phyloP scores from a whole-genome alignment of 768 basidiomycete species.

The Symmetrospora coprosmae region DNA sequence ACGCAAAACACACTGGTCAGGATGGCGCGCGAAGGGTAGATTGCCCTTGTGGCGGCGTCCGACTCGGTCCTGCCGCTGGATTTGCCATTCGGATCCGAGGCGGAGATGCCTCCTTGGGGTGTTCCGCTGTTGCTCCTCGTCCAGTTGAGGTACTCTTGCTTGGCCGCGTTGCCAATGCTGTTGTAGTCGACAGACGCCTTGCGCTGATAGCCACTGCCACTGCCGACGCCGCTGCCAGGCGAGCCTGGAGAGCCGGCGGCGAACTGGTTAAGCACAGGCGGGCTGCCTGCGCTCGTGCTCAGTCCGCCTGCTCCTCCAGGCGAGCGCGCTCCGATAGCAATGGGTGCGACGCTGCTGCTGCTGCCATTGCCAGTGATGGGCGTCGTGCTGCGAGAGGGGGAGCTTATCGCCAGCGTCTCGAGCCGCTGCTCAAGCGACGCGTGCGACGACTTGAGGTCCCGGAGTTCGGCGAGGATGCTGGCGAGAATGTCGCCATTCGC shows the following conservation, averaged over 20 bases:
- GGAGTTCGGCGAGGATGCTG: constrained; percentile 19
- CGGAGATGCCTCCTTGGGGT: too few relatives aligned
- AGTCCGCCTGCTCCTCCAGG: neutral
- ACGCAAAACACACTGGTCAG: constrained; percentile 6
- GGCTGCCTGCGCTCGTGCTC: too few relatives aligned
- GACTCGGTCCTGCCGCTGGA: neutral
- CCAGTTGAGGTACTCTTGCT: neutral
- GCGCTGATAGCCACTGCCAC: too few relatives aligned
- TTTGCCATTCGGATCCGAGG: neutral
- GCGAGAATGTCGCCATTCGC: constrained; percentile 7
- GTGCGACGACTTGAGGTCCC: constrained; percentile 13
- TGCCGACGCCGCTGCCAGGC: too few relatives aligned
- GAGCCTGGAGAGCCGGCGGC: too few relatives aligned
- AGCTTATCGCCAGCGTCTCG: neutral
- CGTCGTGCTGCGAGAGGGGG: neutral
- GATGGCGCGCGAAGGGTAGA: constrained; percentile 12
- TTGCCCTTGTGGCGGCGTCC: neutral
- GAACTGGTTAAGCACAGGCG: too few relatives aligned
- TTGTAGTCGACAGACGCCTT: too few relatives aligned
- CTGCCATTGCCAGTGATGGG: constrained; percentile 10
- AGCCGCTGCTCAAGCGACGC: neutral
- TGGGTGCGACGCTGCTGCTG: neutral
- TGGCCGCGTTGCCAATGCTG: neutral
- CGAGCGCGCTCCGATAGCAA: neutral
- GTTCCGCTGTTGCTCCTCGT: neutral